A percentile compares a stretch with the other conserved stretches of the same genome.
These are phyloP conservation scores for Fusarium circinatum DNA, from an alignment of 2,329 filamentous ascomycete species.

Conservation along the genomic window DNA sequence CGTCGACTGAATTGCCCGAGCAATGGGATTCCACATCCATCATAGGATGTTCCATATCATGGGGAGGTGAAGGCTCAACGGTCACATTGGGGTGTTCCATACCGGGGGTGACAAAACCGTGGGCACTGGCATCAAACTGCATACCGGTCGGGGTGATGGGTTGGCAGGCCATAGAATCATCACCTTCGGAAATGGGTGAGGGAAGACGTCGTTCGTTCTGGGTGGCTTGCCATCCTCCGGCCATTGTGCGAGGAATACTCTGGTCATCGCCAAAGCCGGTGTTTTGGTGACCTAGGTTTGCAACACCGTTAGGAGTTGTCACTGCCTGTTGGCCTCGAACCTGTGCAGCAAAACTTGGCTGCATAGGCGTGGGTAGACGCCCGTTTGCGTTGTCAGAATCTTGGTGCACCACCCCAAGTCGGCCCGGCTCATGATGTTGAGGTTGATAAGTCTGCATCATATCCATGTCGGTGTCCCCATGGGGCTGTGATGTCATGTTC, in stretches of 20 bases:
- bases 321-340: constrained; percentile 63
- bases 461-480: constrained; percentile 58
- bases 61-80: constrained; percentile 42
- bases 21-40: constrained; percentile 50
- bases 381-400: constrained; percentile 48
- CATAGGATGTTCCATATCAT: constrained; percentile 54
- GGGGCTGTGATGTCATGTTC: constrained; percentile 19
- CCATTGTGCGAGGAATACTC: constrained; percentile 61
- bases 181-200: constrained; percentile 69
- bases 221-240: constrained; percentile 62
- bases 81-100: constrained; percentile 26
- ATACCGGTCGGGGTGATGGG: constrained; percentile 47
- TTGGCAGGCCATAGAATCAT: constrained; percentile 58
- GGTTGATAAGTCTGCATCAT: constrained; percentile 56
- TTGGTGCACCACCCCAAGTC: constrained; percentile 19
- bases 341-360: constrained; percentile 66
- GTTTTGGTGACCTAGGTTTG: constrained; percentile 54
- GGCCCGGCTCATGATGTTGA: constrained; percentile 20
- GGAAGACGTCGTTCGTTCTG: constrained; percentile 66
- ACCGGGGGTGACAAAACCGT: constrained; percentile 47
- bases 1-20: constrained; percentile 40
- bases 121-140: constrained; percentile 48
- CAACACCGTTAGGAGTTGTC: constrained; percentile 49
- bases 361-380: constrained; percentile 69
- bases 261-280: constrained; percentile 54